Base-by-base conservation (phyloP, 176 grass and related monocot species). In the Raddia guianensis region DNA sequence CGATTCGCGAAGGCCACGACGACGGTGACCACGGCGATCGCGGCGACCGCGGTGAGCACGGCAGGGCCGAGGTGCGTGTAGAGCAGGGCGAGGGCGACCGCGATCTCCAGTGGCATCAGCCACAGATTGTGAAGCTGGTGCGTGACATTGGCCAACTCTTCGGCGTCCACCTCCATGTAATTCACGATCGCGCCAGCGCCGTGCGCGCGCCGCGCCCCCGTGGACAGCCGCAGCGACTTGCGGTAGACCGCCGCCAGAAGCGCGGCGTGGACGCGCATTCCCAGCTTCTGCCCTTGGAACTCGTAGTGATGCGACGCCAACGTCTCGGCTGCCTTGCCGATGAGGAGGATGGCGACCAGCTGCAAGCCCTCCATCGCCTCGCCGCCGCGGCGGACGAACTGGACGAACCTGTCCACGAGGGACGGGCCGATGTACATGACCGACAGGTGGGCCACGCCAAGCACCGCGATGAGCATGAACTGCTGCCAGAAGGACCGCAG, bases 361-460 rank as follows among this genome's bases (percentile, higher is more conserved):
- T 49, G 84, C 37, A 86, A 73, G 11, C 88, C 91, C 60, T 88
- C 37, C 0, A 75, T 34, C 63, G 21, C 2, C 0, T 80, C 76
- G 0, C 88, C 59, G n/a, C 71, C 74, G 60, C 54, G 53, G 19
- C 79, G 80, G 42, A 85, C 86, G 86, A 87, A 91, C 9, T 64
- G 72, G 10, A 94, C 84, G 86, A 94, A 94, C 8, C 80, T 40
- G 52, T 82, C 66, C 8, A 94, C 81, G 8, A 94, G 91, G 27
- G 79, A 81, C n/a, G 91, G 91, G 66, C 91, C 91, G 54, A 94
- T n/a, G 80, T 94, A 94, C 88, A 94, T 91, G 63, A 94, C 91
- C 0, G 86, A n/a, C 16, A 94, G 86, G 18, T 87, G 88, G 42
- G 87, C 64, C 12, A 91, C 2, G 10, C 88, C 79, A 9, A 94